These are phyloP conservation scores for Yarrowia keelungensis DNA, from an alignment of 805 yeast species.

Conservation along the genomic window DNA sequence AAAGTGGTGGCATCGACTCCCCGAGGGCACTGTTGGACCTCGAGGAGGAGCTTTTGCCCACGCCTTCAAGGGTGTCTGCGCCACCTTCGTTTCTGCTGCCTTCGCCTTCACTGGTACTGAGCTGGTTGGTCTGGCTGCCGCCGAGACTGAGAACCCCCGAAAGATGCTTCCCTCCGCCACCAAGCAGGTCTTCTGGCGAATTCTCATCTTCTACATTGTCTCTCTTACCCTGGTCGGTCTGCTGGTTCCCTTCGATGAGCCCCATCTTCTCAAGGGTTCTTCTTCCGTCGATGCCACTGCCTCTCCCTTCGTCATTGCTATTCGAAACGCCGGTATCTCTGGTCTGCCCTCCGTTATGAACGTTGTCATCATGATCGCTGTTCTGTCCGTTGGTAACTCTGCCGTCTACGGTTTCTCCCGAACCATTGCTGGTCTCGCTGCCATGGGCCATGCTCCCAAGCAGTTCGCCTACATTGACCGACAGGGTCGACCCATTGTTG, in stretches of 20 bases:
- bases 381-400: slow-evolving; percentile 75
- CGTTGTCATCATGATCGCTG: slow-evolving; percentile 71
- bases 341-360: slow-evolving; percentile 76
- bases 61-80: slow-evolving; percentile 72
- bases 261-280: slow-evolving; percentile 57
- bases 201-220: slow-evolving; percentile 70
- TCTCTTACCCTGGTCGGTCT: slow-evolving; percentile 66
- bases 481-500: slow-evolving; percentile 78
- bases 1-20: slow-evolving; percentile 57
- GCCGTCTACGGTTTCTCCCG: slow-evolving; percentile 75
- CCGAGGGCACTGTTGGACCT: slow-evolving; percentile 17
- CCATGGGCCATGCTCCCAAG: slow-evolving; percentile 68
- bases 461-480: slow-evolving; percentile 73
- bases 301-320: slow-evolving; percentile 78
- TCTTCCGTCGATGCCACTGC: slow-evolving; percentile 65
- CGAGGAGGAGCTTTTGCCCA: slow-evolving; percentile 61
- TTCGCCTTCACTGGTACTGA: slow-evolving; percentile 81
- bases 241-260: slow-evolving; percentile 71
- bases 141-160: slow-evolving; percentile 75
- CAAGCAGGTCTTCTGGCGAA: slow-evolving; percentile 85
- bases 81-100: slow-evolving; percentile 79
- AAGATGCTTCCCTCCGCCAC: slow-evolving; percentile 72
- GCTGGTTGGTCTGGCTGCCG: slow-evolving; percentile 75
- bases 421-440: slow-evolving; percentile 70
- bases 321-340: slow-evolving; percentile 66